Evolutionary conservation across 2,329 filamentous ascomycete genomes (phyloP), one percentile per base, ranked within the genome.

Genomic region (Penicillium decumbens): DNA sequence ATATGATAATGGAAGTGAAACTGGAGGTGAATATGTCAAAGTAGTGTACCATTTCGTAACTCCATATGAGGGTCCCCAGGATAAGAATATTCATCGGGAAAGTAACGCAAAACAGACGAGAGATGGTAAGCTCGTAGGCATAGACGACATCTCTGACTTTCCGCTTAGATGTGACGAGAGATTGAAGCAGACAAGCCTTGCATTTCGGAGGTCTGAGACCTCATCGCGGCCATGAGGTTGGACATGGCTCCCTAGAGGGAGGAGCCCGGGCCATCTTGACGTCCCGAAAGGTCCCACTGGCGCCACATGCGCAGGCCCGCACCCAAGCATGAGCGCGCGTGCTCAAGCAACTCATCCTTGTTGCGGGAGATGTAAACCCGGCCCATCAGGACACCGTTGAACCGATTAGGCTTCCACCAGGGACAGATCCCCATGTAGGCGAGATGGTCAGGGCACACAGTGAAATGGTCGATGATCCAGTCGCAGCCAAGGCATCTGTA

Each of bases 251-350:
- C 27, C 13, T 23, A 39, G 7, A 39, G 2, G 35, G 5, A 13
- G 18, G 12, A 13, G 12, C 25, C 20, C 27, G 20, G 27, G 7
- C 20, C 37, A 27, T 25, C 9, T 20, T 29, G 13, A 18, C 27
- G 12, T 3, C 27, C 13, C 9, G 13, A 18, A 7, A 32, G 29
- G 2, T 38, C 10, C 6, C 20, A 10, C 4, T 18, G 8, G 13
- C 27, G 28, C 12, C 13, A 40, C 49, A 51, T 43, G 23, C 45
- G 35, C 28, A 51, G 5, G 15, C 41, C 45, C 8, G 40, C 44
- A n/a, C 49, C 49, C 9, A 46, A 20, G 28, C 49, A 51, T 2
- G 20, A 8, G 5, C 15, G 12, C 10, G 43, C 13, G 18, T 51
- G 49, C 12, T n/a, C 12, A 4, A 18, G 8, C 35, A 51, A 20